These are phyloP conservation scores for Claviceps capensis DNA, from an alignment of 2,329 filamentous ascomycete species.

Conservation along the genomic window DNA sequence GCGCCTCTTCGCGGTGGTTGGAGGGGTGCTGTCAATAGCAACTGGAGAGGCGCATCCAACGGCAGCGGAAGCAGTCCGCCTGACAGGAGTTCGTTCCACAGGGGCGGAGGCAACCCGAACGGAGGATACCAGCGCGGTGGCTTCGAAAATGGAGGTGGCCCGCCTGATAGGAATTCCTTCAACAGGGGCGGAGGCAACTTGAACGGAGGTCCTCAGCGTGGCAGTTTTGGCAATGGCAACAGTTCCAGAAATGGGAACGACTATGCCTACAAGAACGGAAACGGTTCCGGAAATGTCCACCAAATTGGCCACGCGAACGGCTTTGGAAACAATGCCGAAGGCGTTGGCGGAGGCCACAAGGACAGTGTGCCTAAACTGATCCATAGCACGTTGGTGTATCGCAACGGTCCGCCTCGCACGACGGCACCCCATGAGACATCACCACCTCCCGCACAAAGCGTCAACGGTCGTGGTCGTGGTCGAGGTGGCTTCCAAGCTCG, in stretches of 20 bases:
- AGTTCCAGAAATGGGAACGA: slow-evolving; percentile 6
- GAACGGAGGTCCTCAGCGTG: slow-evolving; percentile 22
- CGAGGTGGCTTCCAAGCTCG: slow-evolving; percentile 11
- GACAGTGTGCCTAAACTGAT: slow-evolving; percentile 25
- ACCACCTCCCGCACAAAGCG: slow-evolving; percentile 14
- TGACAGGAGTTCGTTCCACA: slow-evolving; percentile 19
- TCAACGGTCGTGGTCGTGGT: slow-evolving; percentile 14
- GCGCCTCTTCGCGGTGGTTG: slow-evolving; percentile 41
- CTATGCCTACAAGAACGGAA: not conserved
- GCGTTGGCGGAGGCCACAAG: not conserved
- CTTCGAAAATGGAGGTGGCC: slow-evolving; percentile 17
- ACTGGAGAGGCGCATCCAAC: slow-evolving; percentile 10
- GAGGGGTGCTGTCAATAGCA: slow-evolving; percentile 41
- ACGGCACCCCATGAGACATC: slow-evolving; percentile 11
- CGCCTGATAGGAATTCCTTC: slow-evolving; percentile 20
- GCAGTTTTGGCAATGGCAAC: slow-evolving; percentile 11
- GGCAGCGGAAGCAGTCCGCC: slow-evolving; percentile 21
- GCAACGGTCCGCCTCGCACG: slow-evolving; percentile 18
- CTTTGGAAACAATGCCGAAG: no score
- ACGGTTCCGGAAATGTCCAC: slow-evolving; percentile 1
- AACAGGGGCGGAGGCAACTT: slow-evolving; percentile 26
- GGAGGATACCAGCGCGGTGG: slow-evolving; percentile 12
- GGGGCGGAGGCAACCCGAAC: slow-evolving; percentile 26
- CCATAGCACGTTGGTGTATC: slow-evolving; percentile 40
- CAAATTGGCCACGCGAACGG: no score